A percentile compares a stretch with the other conserved stretches of the same genome.
Conservation (phyloP, 148 eudicot species). For the Vaccinium myrtillus region DNA sequence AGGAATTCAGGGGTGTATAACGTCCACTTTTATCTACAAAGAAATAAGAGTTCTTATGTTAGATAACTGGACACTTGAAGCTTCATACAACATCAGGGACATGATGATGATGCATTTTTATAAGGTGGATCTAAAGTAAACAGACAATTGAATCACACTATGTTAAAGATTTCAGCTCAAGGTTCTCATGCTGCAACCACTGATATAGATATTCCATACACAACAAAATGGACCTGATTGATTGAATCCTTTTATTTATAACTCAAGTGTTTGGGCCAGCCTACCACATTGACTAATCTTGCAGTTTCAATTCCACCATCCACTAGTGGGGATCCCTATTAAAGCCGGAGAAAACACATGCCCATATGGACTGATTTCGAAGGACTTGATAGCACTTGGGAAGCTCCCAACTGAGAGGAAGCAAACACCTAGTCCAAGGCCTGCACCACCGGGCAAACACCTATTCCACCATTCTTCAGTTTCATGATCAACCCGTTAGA, state of each 20-base stretch:
- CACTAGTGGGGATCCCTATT: no score
- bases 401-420: no score
- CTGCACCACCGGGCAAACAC: no score
- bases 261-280: no score
- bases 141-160: background rate
- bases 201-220: background rate
- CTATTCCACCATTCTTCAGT: no score
- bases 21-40: constrained; percentile 22
- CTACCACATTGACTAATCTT: background rate
- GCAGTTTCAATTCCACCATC: background rate
- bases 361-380: no score
- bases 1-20: constrained; percentile 10
- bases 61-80: background rate
- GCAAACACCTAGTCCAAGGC: background rate
- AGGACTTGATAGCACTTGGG: no score
- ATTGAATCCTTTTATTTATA: no score
- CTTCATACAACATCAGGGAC: background rate
- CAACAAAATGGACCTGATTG: no score
- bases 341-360: no score
- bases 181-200: background rate
- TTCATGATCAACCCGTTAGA: no score
- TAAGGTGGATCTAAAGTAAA: background rate
- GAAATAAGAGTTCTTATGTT: background rate
- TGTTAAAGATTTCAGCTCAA: background rate
- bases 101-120: background rate